phyloP scores from a whole-genome alignment of 73 alveolate genomes.

The Tetrahymena elliotti region DNA sequence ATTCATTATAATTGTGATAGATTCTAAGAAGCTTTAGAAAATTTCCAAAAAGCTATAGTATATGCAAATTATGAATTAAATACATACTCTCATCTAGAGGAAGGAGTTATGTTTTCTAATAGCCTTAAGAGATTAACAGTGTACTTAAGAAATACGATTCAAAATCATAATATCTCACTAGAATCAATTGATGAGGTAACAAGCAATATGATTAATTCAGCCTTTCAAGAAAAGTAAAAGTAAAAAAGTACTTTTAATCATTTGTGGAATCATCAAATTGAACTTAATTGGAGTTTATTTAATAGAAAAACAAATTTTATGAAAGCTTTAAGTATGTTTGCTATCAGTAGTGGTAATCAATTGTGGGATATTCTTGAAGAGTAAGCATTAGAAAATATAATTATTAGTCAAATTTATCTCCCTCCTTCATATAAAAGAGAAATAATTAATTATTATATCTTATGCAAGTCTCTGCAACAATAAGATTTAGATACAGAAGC shows the following conservation, averaged over 20 bases:
- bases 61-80: not conserved
- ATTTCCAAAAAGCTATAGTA: not conserved
- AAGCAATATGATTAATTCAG: not conserved
- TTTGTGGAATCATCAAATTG: not conserved
- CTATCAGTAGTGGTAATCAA: not conserved
- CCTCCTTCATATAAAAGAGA: not conserved
- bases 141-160: not conserved
- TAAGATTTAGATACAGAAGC: not conserved
- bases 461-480: not conserved
- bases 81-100: not conserved
- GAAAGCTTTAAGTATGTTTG: not conserved
- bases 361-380: not conserved
- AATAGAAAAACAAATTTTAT: not conserved
- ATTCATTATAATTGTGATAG: not conserved
- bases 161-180: not conserved
- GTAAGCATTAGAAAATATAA: not conserved
- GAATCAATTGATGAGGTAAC: not conserved
- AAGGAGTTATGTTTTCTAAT: not conserved
- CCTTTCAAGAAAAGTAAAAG: not conserved
- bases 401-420: not conserved
- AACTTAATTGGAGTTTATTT: not conserved
- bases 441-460: not conserved
- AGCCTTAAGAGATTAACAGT: not conserved
- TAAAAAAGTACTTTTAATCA: not conserved
- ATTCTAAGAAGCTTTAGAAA: not conserved